Conservation (phyloP, 352 stramenopile genomes). For the Phytophthora fragariae region DNA sequence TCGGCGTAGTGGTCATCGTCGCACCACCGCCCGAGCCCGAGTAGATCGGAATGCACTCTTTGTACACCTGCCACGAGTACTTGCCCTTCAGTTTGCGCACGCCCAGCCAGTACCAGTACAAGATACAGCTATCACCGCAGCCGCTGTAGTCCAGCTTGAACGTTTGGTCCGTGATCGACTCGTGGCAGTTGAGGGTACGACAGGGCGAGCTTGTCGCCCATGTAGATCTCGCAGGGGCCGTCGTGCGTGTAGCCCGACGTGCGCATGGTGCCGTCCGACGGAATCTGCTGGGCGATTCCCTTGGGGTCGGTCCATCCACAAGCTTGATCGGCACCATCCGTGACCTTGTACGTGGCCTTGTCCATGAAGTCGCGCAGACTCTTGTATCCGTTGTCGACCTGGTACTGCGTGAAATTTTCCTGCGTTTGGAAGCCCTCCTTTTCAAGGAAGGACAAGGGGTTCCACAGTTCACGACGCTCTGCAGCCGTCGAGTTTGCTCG, state of each 20-base stretch:
- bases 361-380: slow-evolving; percentile 56
- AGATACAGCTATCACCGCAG: slow-evolving; percentile 38
- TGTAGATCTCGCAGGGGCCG: slow-evolving; percentile 51
- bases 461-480: slow-evolving; percentile 43
- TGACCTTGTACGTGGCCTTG: slow-evolving; percentile 35
- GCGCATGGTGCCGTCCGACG: slow-evolving; percentile 35
- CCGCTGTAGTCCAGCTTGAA: slow-evolving; percentile 38
- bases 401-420: slow-evolving; percentile 48
- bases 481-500: slow-evolving; percentile 35
- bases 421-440: slow-evolving; percentile 51
- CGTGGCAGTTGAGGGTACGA: slow-evolving; percentile 40
- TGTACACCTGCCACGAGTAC: slow-evolving; percentile 58
- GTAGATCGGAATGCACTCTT: slow-evolving; percentile 46
- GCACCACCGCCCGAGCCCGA: slow-evolving; percentile 7
- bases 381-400: slow-evolving; percentile 43
- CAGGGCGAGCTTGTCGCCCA: slow-evolving; percentile 40
- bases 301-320: slow-evolving; percentile 37
- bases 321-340: slow-evolving; percentile 35
- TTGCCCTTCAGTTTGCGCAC: slow-evolving; percentile 39
- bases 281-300: slow-evolving; percentile 43
- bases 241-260: slow-evolving; percentile 61
- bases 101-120: slow-evolving; percentile 51
- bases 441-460: slow-evolving; percentile 57
- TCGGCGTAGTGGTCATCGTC: slow-evolving; percentile 10
- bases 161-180: slow-evolving; percentile 37